phyloP scores from a whole-genome alignment of 2,329 filamentous ascomycete genomes.

The Alternaria brassicae region DNA sequence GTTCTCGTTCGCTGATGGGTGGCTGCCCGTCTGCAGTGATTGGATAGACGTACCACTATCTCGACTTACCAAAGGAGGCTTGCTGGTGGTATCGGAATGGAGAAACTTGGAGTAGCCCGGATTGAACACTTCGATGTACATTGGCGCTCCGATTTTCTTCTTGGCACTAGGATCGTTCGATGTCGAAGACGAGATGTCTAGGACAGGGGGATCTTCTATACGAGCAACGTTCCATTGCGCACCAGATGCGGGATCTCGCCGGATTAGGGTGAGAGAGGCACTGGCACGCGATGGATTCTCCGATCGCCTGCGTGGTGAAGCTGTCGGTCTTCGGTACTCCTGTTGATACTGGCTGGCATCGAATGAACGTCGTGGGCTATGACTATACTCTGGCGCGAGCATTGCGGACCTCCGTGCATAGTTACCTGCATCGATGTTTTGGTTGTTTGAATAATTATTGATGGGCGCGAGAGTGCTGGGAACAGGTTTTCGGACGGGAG shows the following conservation, averaged over 20 bases:
- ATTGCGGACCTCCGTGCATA: slow-evolving; percentile 24
- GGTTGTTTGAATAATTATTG: slow-evolving; percentile 33
- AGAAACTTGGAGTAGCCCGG: slow-evolving; percentile 67
- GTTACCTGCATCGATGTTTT: slow-evolving; percentile 37
- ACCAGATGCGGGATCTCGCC: slow-evolving; percentile 57
- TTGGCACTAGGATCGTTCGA: slow-evolving; percentile 38
- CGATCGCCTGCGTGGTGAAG: slow-evolving; percentile 31
- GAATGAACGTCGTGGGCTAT: slow-evolving; percentile 34
- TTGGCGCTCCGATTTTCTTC: slow-evolving; percentile 51
- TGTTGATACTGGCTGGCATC: slow-evolving; percentile 29
- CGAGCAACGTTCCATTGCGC: slow-evolving; percentile 61
- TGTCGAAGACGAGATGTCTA: slow-evolving; percentile 55
- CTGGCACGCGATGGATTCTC: slow-evolving; percentile 22
- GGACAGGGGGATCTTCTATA: slow-evolving; percentile 55
- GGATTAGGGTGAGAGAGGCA: slow-evolving; percentile 57
- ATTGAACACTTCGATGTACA: slow-evolving; percentile 64
- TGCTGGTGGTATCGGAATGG: slow-evolving; percentile 31
- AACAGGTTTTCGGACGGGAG: slow-evolving; percentile 37
- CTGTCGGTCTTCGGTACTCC: slow-evolving; percentile 31
- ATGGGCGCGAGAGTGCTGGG: slow-evolving; percentile 37
- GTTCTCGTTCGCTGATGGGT: slow-evolving; percentile 18
- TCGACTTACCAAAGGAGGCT: slow-evolving; percentile 21
- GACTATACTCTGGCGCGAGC: slow-evolving; percentile 23
- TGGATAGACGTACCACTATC: slow-evolving; percentile 24
- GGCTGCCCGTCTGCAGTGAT: slow-evolving; percentile 11